These are phyloP conservation scores for Monilinia fructicola DNA, from an alignment of 2,329 filamentous ascomycete species.

Conservation along the genomic window DNA sequence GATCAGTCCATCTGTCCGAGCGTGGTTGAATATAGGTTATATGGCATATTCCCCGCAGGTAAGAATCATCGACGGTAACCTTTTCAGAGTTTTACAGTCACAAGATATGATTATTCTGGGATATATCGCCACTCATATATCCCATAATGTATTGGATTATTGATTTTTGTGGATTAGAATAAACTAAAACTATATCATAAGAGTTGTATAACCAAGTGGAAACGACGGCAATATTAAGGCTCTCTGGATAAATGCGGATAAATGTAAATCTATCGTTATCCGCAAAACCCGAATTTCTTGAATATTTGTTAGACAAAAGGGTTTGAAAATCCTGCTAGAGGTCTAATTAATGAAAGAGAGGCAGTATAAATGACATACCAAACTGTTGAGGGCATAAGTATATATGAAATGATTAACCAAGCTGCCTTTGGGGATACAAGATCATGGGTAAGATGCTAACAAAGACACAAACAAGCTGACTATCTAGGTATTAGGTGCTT, in stretches of 20 bases:
- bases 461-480: no score
- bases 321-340: not conserved
- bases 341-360: not conserved
- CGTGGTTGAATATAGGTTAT: not conserved
- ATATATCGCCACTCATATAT: not conserved
- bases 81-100: not conserved
- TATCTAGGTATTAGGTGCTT: no score
- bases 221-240: not conserved
- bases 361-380: no score
- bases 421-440: no score
- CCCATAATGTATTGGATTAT: not conserved
- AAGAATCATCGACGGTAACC: not conserved
- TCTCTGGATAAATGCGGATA: constrained; percentile 19
- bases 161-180: not conserved
- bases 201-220: not conserved
- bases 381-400: no score
- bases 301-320: not conserved
- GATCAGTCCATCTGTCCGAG: not conserved
- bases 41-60: not conserved
- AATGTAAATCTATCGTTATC: not conserved
- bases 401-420: no score
- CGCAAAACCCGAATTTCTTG: constrained; percentile 8
- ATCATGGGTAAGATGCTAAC: no score
- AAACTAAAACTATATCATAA: not conserved
- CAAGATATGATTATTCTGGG: constrained; percentile 3